Evolutionary conservation across 1,284 basidiomycete species (phyloP), one percentile per base, ranked within the genome.

Genomic region (Pascua guehoae): DNA sequence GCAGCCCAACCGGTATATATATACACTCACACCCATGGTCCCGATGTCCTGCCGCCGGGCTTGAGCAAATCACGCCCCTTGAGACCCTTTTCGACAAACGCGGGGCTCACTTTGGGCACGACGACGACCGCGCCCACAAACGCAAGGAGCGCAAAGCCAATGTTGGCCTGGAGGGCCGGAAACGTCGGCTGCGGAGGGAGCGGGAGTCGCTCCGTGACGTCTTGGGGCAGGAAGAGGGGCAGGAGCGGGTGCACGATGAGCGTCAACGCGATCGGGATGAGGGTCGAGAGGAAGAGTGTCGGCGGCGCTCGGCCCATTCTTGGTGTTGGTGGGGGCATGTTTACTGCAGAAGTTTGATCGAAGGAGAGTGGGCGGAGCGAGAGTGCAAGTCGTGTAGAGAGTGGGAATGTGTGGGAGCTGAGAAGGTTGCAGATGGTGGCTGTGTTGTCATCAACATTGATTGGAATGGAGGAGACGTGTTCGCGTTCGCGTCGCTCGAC

Each of bases 21-120:
- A 24, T 0, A 17, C 5, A 82, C 88, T 71, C 65, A 91, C 88
- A 93, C 87, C 43, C 70, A 72, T 24, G 73, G 72, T 18, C 73
- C 73, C 15, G 58, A 63, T 0, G 48, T 66, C 86, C 86, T 47
- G 8, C 71, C 48, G 80, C 83, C 78, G 1, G 66, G 67, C 52
- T 95, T 95, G 47, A 93, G 79, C 44, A 93, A 74, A 75, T 95
- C 91, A 61, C 81, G 82, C 12, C 91, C 91, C 68, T 85, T 87
- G 57, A 94, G 78, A 48, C 87, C 85, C 10, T 88, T 88, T 47
- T 82, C 84, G 24, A 89, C 78, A 69, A 94, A 91, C 0, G 84
- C 83, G 0, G 84, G 83, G 0, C 86, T 87, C 8, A 93, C 81
- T 1, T 82, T 82, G 14, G 91, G 90, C 9, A 94, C 81, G 10